Evolutionary conservation across 371 early-diverging fungal genomes (phyloP), one percentile per base, ranked within the genome.

Genomic region (Lichtheimia hyalospora): DNA sequence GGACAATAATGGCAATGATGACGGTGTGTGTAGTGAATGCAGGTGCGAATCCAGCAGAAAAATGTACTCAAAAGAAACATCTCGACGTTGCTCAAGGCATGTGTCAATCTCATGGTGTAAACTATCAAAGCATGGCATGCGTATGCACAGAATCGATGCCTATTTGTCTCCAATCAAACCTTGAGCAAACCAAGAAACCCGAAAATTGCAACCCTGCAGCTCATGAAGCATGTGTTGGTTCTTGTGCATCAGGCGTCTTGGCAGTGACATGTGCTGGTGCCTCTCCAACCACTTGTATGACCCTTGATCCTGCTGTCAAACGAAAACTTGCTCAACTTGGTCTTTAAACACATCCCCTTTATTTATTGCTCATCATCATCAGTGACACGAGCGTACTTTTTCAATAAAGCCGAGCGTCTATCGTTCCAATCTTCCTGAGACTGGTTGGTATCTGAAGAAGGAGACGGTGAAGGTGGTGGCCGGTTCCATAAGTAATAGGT

Each of bases 401-500:
- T 65, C 27, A 65, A 28, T 43, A 65, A 46, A 15, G 27, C 53
- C 14, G 50, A 55, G 13, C 65, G 60, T 25, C 65, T 55, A 28
- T 44, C 52, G 15, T 60, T 48, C 65, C 65, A 60, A 16, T 48
- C 18, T n/a, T 57, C 52, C 28, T 43, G 23, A 21, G 28, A 27
- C 16, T 25, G 24, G 12, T 51, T 42, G 23, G 10, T 44, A 40
- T 13, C n/a, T 16, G 62, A 52, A 27, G 62, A 52, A 3, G 57
- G 39, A 5, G 56, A 55, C 1, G 56, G 49, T 10, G 56, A 28
- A 8, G 62, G 62, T 40, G 49, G 54, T 28, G 60, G 57, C 23
- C 61, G 60, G 41, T 65, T 65, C 60, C 61, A 65, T 39, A 60
- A 61, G 46, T 65, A 65, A 49, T 56, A 65, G 3, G 60, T 65